Conservation (phyloP, 2,329 filamentous ascomycete species). For the Diaporthe eres region DNA sequence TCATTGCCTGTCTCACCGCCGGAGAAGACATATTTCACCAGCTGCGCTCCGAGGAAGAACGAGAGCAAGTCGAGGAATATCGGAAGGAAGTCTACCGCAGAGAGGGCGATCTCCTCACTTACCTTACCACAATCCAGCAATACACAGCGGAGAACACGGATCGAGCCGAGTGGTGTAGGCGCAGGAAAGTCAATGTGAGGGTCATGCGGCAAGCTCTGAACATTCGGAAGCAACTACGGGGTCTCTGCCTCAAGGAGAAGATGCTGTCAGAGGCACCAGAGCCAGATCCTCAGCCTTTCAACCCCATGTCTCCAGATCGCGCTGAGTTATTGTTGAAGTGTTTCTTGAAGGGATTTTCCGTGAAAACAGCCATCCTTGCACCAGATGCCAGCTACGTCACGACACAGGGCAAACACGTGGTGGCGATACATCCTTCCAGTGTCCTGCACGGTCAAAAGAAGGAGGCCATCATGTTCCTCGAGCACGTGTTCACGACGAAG, state of each 20-base stretch:
- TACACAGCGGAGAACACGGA: slow-evolving; percentile 71
- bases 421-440: slow-evolving; percentile 75
- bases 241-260: slow-evolving; percentile 67
- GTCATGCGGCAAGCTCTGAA: slow-evolving; percentile 75
- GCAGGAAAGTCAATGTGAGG: slow-evolving; percentile 68
- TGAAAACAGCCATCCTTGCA: slow-evolving; percentile 72
- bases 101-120: slow-evolving; percentile 76
- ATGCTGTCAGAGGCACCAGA: slow-evolving; percentile 62
- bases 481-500: slow-evolving; percentile 76
- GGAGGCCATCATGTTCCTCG: slow-evolving; percentile 78
- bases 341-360: slow-evolving; percentile 73
- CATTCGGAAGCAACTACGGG: slow-evolving; percentile 73
- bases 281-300: slow-evolving; percentile 69
- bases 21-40: slow-evolving; percentile 76
- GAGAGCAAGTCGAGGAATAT: slow-evolving; percentile 65
- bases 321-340: slow-evolving; percentile 70
- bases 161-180: slow-evolving; percentile 70
- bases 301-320: slow-evolving; percentile 66
- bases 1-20: slow-evolving; percentile 76
- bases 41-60: slow-evolving; percentile 69
- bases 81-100: slow-evolving; percentile 72
- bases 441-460: slow-evolving; percentile 73
- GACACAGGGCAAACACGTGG: slow-evolving; percentile 70
- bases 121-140: slow-evolving; percentile 73
- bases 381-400: slow-evolving; percentile 75